These are phyloP conservation scores for Aspergillus carlsbadensis DNA, from an alignment of 495 filamentous ascomycete species.

Conservation along the genomic window DNA sequence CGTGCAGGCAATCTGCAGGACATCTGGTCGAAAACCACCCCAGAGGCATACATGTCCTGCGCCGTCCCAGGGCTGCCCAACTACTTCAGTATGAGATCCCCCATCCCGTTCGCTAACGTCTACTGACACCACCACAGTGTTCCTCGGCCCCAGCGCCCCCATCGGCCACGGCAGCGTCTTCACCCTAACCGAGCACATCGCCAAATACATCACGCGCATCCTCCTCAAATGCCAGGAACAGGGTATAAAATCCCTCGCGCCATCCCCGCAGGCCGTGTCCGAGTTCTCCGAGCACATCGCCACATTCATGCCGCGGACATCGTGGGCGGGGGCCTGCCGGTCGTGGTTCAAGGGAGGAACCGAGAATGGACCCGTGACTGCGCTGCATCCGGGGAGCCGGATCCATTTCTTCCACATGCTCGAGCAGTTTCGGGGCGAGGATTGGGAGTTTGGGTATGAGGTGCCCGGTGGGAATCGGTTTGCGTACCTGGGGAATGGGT, in stretches of 20 bases:
- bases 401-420: constrained; percentile 50
- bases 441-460: too few relatives aligned
- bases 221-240: constrained; percentile 14
- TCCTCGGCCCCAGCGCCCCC: constrained; percentile 36
- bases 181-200: constrained; percentile 20
- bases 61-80: constrained; percentile 59
- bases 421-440: too few relatives aligned
- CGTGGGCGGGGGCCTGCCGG: constrained; percentile 41
- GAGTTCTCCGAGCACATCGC: constrained; percentile 40
- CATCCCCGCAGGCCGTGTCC: constrained; percentile 21
- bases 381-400: constrained; percentile 32
- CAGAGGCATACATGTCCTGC: constrained; percentile 53
- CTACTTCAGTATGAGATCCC: not conserved
- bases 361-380: constrained; percentile 11
- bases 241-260: constrained; percentile 8
- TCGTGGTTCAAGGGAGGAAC: constrained; percentile 38
- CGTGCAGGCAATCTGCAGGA: constrained; percentile 41
- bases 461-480: too few relatives aligned
- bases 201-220: constrained; percentile 22
- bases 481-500: too few relatives aligned
- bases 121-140: constrained; percentile 27
- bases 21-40: constrained; percentile 37
- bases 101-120: too few relatives aligned
- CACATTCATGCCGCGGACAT: constrained; percentile 35
- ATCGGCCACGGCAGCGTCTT: constrained; percentile 15